Base-by-base conservation (phyloP, 2,329 filamentous ascomycete species). In the Malbranchea cinnamomea region DNA sequence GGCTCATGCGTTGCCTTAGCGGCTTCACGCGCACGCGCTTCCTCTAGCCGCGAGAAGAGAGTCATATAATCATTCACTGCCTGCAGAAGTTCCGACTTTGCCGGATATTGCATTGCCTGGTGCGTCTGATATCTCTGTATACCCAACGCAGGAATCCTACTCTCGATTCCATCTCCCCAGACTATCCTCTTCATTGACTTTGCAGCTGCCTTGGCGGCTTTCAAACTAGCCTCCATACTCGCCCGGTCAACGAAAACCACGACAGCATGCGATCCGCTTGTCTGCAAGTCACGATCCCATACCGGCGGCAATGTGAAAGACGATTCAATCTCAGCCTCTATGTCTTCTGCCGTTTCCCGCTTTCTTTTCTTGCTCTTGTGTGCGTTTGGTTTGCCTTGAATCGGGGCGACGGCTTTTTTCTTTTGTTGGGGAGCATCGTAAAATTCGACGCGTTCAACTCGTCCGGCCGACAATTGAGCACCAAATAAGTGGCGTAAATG, bases 51-150 rank as follows among this genome's bases (percentile, higher is more conserved):
- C 15, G 56, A 52, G 59, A 84, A 95, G n/a, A 74, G 64, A 13
- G 70, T 68, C 67, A 95, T 92, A 62, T 84, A 95, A 20, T 75
- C 72, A 47, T 94, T 84, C 14, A 93, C 77, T 3, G 73, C 68
- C 22, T 64, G 59, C 46, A 91, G 74, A n/a, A 92, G 65, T 12
- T 63, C 57, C 8, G 61, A 56, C 23, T 69, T 70, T 34, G 76
- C 62, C 0, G 85, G 82, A 46, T 80, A 89, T 6, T 68, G 68
- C 7, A 87, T 61, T 23, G 66, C 63, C 40, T 81, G 69, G 54
- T 93, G 84, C 3, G 50, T 78, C 71, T 41, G 63, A 53, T 71
- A 59, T 23, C 50, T 44, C 16, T 44, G 34, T 10, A 52, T 18
- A 0, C 78, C 79, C 5, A 85, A 56, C 0, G 58, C 41, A 0